phyloP scores from a whole-genome alignment of 257 asterid genomes.

The Lycium ferocissimum region DNA sequence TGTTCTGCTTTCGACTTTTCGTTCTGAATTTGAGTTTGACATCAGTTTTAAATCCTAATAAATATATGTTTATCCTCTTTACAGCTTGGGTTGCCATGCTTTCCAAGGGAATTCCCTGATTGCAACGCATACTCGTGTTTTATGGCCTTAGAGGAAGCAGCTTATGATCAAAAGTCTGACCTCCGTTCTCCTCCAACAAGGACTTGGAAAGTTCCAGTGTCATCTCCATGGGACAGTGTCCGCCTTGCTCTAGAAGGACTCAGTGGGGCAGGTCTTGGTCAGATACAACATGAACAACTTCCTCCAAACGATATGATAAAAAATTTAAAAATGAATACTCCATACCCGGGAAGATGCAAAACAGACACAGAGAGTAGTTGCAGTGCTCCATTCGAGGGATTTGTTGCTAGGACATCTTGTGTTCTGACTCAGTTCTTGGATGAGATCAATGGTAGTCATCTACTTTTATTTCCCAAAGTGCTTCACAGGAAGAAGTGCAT shows the following conservation, averaged over 20 bases:
- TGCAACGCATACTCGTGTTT: slow-evolving; percentile 62
- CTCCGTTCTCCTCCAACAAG: slow-evolving; percentile 61
- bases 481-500: slow-evolving; percentile 50
- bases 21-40: background rate
- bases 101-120: slow-evolving; percentile 87
- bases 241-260: slow-evolving; percentile 39
- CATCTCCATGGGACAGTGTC: slow-evolving; percentile 76
- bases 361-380: slow-evolving; percentile 31
- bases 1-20: background rate
- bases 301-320: slow-evolving; percentile 29
- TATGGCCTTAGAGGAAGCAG: slow-evolving; percentile 61
- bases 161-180: slow-evolving; percentile 44
- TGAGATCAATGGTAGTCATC: slow-evolving; percentile 38
- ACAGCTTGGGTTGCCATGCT: slow-evolving; percentile 79
- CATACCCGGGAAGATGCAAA: slow-evolving; percentile 31
- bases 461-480: slow-evolving; percentile 62
- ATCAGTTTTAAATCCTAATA: slow-evolving; percentile 12
- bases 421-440: slow-evolving; percentile 51
- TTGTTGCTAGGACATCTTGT: slow-evolving; percentile 70
- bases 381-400: slow-evolving; percentile 52
- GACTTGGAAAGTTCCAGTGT: slow-evolving; percentile 57
- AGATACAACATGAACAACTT: slow-evolving; percentile 35
- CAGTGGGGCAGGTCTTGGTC: slow-evolving; percentile 32
- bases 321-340: slow-evolving; percentile 33
- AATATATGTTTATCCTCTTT: slow-evolving; percentile 30